A percentile compares a stretch with the other conserved stretches of the same genome.
These are phyloP conservation scores for Alternaria sp. DNA, from an alignment of 2,329 filamentous ascomycete species.

Conservation along the genomic window DNA sequence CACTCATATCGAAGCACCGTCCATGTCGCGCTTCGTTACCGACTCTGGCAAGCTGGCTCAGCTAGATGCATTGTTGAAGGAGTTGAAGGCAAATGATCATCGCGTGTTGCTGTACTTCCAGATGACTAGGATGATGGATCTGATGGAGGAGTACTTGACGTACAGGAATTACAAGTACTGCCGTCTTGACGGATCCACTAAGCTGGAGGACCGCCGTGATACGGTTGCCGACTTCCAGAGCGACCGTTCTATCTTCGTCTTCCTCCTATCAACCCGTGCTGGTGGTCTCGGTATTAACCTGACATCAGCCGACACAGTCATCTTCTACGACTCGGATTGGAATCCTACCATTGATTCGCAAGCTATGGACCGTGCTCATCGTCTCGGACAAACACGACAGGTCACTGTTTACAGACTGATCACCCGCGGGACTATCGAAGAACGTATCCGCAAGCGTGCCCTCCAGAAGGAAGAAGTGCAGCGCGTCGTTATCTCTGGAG, in stretches of 20 bases:
- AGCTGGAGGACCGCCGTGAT: constrained; percentile 94
- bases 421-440: constrained; percentile 94
- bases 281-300: constrained; percentile 98
- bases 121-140: constrained; percentile 99
- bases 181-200: constrained; percentile 93
- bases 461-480: constrained; percentile 99
- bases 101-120: constrained; percentile 98
- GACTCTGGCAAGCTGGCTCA: constrained; percentile 96
- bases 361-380: constrained; percentile 98
- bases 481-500: constrained; percentile 93
- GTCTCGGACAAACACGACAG: constrained; percentile 93
- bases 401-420: constrained; percentile 98
- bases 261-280: constrained; percentile 92
- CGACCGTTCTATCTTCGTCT: constrained; percentile 93
- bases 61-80: constrained; percentile 83
- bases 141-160: constrained; percentile 98
- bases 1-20: constrained; percentile 90
- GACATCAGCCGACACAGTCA: constrained; percentile 95
- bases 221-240: constrained; percentile 98
- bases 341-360: constrained; percentile 99
- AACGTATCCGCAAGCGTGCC: constrained; percentile 95
- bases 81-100: constrained; percentile 90
- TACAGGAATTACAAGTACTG: constrained; percentile 99
- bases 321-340: constrained; percentile 99
- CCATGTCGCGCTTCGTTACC: constrained; percentile 96